phyloP scores from a whole-genome alignment of 441 rosid species.

The Euphorbia corollata region DNA sequence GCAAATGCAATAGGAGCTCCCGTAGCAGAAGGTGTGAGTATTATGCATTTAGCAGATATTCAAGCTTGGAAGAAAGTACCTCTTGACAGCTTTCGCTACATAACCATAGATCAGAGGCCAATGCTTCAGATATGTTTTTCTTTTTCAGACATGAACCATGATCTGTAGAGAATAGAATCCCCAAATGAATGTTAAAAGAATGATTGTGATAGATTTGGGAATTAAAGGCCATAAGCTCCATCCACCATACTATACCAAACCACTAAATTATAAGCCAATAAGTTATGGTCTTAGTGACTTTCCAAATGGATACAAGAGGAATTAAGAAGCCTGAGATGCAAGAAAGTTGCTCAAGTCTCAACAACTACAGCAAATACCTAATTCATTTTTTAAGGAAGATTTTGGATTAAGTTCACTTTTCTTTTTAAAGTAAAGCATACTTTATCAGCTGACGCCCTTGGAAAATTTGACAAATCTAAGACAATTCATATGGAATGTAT shows the following conservation, averaged over 20 bases:
- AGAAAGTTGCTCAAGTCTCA: constrained; percentile 3
- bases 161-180: constrained; percentile 41
- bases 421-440: background rate
- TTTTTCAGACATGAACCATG: constrained; percentile 54
- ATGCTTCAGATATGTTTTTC: constrained; percentile 28
- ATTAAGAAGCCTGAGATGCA: background rate
- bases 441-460: background rate
- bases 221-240: constrained; percentile 7
- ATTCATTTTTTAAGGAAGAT: background rate
- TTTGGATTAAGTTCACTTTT: background rate
- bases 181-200: constrained; percentile 19
- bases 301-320: background rate
- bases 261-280: background rate
- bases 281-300: background rate
- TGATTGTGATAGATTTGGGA: constrained; percentile 20
- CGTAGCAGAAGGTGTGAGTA: constrained; percentile 1
- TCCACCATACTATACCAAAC: background rate
- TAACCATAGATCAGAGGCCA: constrained; percentile 47
- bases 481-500: background rate
- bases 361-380: constrained; percentile 5
- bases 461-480: background rate
- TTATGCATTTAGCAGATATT: constrained; percentile 10
- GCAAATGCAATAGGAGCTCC: background rate
- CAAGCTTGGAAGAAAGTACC: constrained; percentile 35
- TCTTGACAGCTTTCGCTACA: constrained; percentile 61